A percentile compares a stretch with the other conserved stretches of the same genome.
Conservation (phyloP, 2,329 filamentous ascomycete genomes). For the Venturia nashicola region DNA sequence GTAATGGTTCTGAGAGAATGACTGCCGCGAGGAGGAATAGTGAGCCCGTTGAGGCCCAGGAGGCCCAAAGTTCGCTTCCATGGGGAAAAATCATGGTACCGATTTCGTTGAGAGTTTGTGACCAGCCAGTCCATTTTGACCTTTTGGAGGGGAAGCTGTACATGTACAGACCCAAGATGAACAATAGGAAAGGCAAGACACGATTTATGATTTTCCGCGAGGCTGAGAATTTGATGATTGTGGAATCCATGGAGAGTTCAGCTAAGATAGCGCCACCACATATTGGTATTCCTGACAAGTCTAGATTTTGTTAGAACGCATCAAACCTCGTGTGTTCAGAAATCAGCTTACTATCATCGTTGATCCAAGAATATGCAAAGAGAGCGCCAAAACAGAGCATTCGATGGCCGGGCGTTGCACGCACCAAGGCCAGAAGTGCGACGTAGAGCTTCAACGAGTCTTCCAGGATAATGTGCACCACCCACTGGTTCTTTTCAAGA, state of each 20-base stretch:
- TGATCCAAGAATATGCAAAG: slow-evolving; percentile 30
- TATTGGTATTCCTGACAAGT: neutral
- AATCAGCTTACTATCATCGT: slow-evolving; percentile 5
- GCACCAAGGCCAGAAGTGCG: slow-evolving; percentile 33
- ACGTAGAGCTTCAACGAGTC: slow-evolving; percentile 41
- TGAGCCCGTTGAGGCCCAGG: slow-evolving; percentile 36
- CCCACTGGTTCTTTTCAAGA: slow-evolving; percentile 45
- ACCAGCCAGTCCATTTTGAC: slow-evolving; percentile 39
- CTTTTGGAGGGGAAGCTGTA: slow-evolving; percentile 39
- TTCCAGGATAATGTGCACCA: slow-evolving; percentile 36
- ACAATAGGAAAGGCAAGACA: slow-evolving; percentile 23
- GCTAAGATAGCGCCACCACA: slow-evolving; percentile 6
- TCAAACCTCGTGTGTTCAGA: neutral
- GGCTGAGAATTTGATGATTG: slow-evolving; percentile 24
- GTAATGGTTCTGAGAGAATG: slow-evolving; percentile 36
- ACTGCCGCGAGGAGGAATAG: slow-evolving; percentile 39
- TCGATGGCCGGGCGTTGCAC: slow-evolving; percentile 36
- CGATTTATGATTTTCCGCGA: slow-evolving; percentile 29
- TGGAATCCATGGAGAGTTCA: neutral
- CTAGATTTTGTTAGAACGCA: neutral
- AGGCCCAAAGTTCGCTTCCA: slow-evolving; percentile 30
- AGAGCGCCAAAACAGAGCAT: slow-evolving; percentile 34
- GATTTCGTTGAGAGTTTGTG: slow-evolving; percentile 28
- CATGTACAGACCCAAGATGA: slow-evolving; percentile 33
- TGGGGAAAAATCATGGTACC: slow-evolving; percentile 35